These are phyloP conservation scores for Pythium aquatile DNA, from an alignment of 352 stramenopile genomes.

Conservation along the genomic window DNA sequence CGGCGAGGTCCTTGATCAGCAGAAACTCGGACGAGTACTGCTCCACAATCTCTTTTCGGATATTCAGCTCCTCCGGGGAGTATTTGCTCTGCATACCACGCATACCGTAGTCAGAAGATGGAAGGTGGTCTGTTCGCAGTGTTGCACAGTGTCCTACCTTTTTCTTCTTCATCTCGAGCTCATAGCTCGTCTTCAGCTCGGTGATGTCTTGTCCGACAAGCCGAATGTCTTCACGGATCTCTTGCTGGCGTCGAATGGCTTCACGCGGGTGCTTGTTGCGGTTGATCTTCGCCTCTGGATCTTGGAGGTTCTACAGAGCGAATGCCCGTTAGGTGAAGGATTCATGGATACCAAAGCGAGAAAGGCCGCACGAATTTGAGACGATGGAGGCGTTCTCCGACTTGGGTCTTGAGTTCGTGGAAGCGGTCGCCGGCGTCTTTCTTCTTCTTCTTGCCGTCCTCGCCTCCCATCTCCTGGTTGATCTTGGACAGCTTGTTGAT, in stretches of 20 bases:
- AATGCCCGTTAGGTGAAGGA: neutral
- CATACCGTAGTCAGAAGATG: neutral
- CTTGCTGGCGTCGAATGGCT: constrained; percentile 74
- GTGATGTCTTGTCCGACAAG: constrained; percentile 70
- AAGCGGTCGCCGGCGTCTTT: constrained; percentile 70
- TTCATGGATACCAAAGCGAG: neutral
- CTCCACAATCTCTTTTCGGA: constrained; percentile 75
- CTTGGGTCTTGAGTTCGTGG: constrained; percentile 78
- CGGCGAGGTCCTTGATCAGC: constrained; percentile 75
- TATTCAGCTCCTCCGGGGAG: constrained; percentile 64
- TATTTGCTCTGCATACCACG: constrained; percentile 64
- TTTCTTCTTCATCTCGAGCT: constrained; percentile 81
- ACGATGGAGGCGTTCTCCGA: constrained; percentile 71
- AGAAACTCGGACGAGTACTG: constrained; percentile 80
- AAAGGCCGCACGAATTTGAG: constrained; percentile 65
- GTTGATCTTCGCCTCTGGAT: constrained; percentile 64
- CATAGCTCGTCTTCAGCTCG: constrained; percentile 67
- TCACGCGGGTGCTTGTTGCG: constrained; percentile 74
- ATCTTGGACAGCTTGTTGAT: constrained; percentile 73
- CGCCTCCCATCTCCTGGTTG: constrained; percentile 77
- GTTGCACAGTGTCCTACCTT: constrained; percentile 37
- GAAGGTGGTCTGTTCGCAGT: neutral
- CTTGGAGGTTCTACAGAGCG: constrained; percentile 59
- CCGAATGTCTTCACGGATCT: constrained; percentile 79
- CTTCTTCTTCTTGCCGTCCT: constrained; percentile 68